phyloP scores from a whole-genome alignment of 2,329 filamentous ascomycete species.

The Aspergillus puulaauensis region DNA sequence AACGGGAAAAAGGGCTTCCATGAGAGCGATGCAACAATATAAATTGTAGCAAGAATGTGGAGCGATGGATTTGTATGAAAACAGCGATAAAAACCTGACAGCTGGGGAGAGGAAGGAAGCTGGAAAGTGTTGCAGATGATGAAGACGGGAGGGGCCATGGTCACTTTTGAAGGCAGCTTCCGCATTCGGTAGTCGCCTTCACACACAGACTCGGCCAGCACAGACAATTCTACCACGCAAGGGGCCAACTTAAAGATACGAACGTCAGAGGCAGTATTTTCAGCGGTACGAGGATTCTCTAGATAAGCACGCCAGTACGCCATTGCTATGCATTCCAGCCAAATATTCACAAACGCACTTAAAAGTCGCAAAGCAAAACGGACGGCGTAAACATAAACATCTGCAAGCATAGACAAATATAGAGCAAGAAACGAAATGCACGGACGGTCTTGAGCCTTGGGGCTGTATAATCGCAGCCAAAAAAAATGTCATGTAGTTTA shows the following conservation, averaged over 20 bases:
- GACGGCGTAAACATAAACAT: not conserved
- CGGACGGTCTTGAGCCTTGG: not conserved
- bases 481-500: slow-evolving; percentile 40
- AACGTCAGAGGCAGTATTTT: no score
- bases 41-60: not conserved
- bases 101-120: not conserved
- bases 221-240: not conserved
- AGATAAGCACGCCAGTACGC: slow-evolving; percentile 9
- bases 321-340: slow-evolving; percentile 19
- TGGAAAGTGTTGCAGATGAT: not conserved
- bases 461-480: not conserved
- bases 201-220: not conserved
- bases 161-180: not conserved
- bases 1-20: not conserved
- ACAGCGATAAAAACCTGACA: not conserved
- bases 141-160: not conserved
- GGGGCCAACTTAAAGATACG: not conserved
- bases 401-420: not conserved
- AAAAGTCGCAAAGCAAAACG: not conserved
- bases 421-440: not conserved
- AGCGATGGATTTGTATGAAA: not conserved
- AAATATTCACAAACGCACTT: not conserved
- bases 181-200: not conserved
- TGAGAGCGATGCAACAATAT: not conserved
- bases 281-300: not conserved